Conservation (phyloP, 2,329 filamentous ascomycete genomes). For the Bipolaris zeicola region DNA sequence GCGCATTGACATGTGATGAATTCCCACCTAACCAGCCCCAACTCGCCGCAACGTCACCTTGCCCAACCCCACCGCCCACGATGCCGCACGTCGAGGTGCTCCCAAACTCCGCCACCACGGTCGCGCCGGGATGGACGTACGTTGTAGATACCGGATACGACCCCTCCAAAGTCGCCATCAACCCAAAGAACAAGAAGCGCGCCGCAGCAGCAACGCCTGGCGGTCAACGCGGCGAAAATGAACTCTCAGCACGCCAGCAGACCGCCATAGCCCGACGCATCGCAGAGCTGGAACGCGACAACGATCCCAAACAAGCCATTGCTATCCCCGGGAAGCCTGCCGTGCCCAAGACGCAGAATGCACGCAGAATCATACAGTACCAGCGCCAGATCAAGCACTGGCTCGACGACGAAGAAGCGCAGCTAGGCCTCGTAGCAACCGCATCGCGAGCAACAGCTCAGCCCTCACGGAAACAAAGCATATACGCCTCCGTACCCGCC, state of each 20-base stretch:
- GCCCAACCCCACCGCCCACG: slow-evolving; percentile 15
- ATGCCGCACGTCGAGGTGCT: slow-evolving; percentile 83
- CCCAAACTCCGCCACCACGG: slow-evolving; percentile 68
- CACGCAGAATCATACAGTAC: slow-evolving; percentile 77
- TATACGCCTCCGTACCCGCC: slow-evolving; percentile 31
- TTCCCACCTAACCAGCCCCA: slow-evolving; percentile 9
- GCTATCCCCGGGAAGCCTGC: slow-evolving; percentile 38
- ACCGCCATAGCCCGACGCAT: slow-evolving; percentile 81
- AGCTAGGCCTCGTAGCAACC: slow-evolving; percentile 56
- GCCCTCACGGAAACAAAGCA: slow-evolving; percentile 31
- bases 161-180: slow-evolving; percentile 59
- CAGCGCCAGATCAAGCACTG: slow-evolving; percentile 86
- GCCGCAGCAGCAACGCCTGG: slow-evolving; percentile 54
- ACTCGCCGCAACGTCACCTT: slow-evolving; percentile 9
- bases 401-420: slow-evolving; percentile 76
- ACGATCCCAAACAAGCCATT: slow-evolving; percentile 63
- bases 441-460: slow-evolving; percentile 21
- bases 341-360: slow-evolving; percentile 61
- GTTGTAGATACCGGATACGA: slow-evolving; percentile 75
- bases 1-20: slow-evolving; percentile 21
- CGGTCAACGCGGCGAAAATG: slow-evolving; percentile 52
- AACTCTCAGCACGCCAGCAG: slow-evolving; percentile 81
- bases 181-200: slow-evolving; percentile 68
- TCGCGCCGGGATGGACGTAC: slow-evolving; percentile 89
- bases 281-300: slow-evolving; percentile 75